Evolutionary conservation across 495 filamentous ascomycete species (phyloP).

Genomic region (Cenococcum geophilum): DNA sequence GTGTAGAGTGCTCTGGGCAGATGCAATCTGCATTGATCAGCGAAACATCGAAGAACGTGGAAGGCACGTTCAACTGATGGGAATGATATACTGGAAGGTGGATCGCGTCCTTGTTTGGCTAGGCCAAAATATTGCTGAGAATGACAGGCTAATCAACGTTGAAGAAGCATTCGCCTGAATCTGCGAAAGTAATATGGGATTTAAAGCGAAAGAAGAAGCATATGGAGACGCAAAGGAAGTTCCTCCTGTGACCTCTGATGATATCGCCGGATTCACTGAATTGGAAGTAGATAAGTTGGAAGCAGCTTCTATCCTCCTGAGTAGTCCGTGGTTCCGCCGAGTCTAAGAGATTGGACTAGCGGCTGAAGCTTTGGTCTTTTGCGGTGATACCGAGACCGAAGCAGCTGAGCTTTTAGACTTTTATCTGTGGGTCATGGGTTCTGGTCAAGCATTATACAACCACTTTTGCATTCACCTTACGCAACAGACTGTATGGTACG

Average conservation of each 20-base stretch:
- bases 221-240: neutral
- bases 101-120: constrained; percentile 1
- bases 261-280: neutral
- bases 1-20: neutral
- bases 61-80: neutral
- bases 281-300: neutral
- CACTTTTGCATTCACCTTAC: neutral
- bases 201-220: too few relatives aligned
- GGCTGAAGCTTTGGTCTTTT: neutral
- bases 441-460: neutral
- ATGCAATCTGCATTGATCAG: constrained; percentile 1
- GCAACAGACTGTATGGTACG: neutral
- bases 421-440: neutral
- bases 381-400: neutral
- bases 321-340: neutral
- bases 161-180: too few relatives aligned
- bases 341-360: constrained; percentile 5
- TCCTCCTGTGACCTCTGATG: neutral
- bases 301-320: neutral
- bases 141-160: too few relatives aligned
- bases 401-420: neutral
- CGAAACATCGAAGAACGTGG: neutral
- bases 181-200: too few relatives aligned
- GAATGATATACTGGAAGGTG: neutral
- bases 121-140: neutral